These are phyloP conservation scores for Azolla pinnata DNA, from an alignment of 75 land plant species.

Conservation along the genomic window DNA sequence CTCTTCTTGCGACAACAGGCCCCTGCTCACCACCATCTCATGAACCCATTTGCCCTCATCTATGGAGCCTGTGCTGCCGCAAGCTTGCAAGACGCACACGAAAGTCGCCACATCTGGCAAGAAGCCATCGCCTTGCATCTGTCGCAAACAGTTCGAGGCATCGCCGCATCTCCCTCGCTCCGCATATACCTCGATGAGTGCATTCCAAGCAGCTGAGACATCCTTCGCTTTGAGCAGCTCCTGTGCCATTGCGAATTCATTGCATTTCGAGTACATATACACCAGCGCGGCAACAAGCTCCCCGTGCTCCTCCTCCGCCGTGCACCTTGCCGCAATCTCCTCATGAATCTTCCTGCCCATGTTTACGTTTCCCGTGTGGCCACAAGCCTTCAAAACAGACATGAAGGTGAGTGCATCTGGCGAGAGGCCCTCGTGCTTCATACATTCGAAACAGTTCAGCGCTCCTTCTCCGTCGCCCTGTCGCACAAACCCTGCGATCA, in stretches of 20 bases:
- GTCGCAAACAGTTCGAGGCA: background rate
- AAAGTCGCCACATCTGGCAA: constrained; percentile 5
- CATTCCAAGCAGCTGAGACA: constrained; percentile 10
- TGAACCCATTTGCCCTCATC: constrained; percentile 8
- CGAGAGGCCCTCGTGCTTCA: constrained; percentile 25
- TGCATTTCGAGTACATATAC: background rate
- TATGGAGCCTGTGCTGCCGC: background rate
- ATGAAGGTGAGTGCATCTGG: constrained; percentile 57
- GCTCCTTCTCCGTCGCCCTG: constrained; percentile 35
- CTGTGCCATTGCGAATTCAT: background rate
- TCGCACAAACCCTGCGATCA: constrained; percentile 33
- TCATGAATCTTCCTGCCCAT: constrained; percentile 16
- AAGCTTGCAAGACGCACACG: constrained; percentile 11
- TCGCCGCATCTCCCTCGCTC: constrained; percentile 1
- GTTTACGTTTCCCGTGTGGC: constrained; percentile 30
- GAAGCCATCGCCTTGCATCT: constrained; percentile 1
- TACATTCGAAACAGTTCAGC: constrained; percentile 28
- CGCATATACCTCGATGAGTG: constrained; percentile 8
- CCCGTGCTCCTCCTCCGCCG: background rate
- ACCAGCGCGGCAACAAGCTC: background rate
- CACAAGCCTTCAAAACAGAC: constrained; percentile 44
- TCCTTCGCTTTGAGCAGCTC: background rate
- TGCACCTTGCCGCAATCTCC: background rate
- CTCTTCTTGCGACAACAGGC: background rate
- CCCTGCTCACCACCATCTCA: background rate